Evolutionary conservation across 2,329 filamentous ascomycete species (phyloP), one percentile per base, ranked within the genome.

Genomic region (Aspergillus sp.): DNA sequence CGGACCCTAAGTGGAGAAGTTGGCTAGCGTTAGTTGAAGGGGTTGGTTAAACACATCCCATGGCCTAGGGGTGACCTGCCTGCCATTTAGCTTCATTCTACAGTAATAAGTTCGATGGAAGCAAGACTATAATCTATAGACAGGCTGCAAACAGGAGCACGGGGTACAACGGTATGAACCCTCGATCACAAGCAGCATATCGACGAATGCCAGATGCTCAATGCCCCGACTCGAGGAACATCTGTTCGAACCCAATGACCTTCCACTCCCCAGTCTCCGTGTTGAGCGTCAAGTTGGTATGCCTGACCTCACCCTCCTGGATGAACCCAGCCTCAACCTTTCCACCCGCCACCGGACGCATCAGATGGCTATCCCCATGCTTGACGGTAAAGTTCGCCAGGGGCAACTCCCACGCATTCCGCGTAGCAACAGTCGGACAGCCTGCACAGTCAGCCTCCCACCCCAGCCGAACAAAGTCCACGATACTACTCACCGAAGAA

Each of bases 351-450:
- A 64, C 42, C n/a, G 78, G 76, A 14, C 81, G 65, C 55, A 76
- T 65, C 44, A 89, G 64, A 55, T 73, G 78, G 59, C 88, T 89
- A 52, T 77, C 84, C 0, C 84, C 85, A 21, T 70, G 78, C 55
- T 79, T 66, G 7, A 90, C 85, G 0, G 86, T 88, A 64, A 90
- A 90, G 65, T 88, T 88, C 1, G 86, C 87, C 17, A 90, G 69
- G 1, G 81, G 78, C 41, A 89, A 79, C 64, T 90, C 87, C 66
- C 82, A 81, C 0, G 78, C 73, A 60, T 88, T 88, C 41, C 83
- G 76, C 4, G 42, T 52, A 9, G 56, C 50, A 11, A 56, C 54
- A 4, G 48, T 56, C 23, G 56, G 54, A 13, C 56, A 58, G 72
- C 78, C 20, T 80, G 16, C 19, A 21, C 14, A 45, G 43, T 47